Evolutionary conservation across 257 asterid genomes (phyloP).

Genomic region (Plantago major): DNA sequence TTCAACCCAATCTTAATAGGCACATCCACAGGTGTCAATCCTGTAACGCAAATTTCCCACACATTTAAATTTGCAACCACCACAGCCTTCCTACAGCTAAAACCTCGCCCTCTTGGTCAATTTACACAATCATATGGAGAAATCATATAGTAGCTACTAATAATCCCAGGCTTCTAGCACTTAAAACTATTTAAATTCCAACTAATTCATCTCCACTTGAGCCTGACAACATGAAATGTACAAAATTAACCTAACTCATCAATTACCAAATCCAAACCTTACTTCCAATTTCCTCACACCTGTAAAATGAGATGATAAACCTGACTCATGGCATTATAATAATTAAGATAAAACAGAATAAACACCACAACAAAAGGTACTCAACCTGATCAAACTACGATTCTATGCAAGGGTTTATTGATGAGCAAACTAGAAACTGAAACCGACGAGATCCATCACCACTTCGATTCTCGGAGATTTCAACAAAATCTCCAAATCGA

Average conservation of each 20-base stretch:
- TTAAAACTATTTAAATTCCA: neutral
- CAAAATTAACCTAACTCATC: neutral
- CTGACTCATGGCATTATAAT: neutral
- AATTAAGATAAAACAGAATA: neutral
- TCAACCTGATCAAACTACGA: constrained; percentile 1
- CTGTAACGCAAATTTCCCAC: constrained; percentile 24
- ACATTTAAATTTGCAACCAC: neutral
- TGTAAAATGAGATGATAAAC: constrained; percentile 27
- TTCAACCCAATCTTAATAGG: constrained; percentile 20
- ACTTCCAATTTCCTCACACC: neutral
- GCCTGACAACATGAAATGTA: neutral
- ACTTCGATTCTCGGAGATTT: neutral
- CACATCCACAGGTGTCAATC: constrained; percentile 31
- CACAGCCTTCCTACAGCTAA: no score
- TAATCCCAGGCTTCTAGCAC: no score
- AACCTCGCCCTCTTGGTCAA: no score
- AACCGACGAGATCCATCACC: constrained; percentile 31
- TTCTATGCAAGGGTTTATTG: no score
- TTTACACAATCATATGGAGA: no score
- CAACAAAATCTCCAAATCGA: neutral
- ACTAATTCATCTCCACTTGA: neutral
- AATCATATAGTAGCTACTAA: no score
- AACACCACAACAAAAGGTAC: constrained; percentile 6
- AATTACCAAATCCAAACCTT: neutral
- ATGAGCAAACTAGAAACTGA: constrained; percentile 1